phyloP scores from a whole-genome alignment of 2,329 filamentous ascomycete genomes.

The Cyclaneusma minus region DNA sequence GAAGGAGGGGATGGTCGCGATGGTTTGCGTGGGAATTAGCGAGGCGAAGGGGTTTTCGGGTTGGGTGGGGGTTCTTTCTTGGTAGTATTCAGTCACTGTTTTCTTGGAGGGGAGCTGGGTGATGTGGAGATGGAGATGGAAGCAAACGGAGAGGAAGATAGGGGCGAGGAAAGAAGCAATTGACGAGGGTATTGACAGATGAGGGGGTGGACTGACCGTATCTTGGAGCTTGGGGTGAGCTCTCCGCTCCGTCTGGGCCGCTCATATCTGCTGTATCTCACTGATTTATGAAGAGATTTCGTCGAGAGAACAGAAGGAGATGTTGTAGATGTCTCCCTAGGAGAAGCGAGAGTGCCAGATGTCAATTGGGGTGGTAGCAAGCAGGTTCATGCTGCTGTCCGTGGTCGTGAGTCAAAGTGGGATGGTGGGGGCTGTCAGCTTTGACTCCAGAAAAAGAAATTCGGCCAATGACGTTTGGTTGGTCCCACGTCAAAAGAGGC shows the following conservation, averaged over 20 bases:
- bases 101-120: slow-evolving; percentile 16
- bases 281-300: slow-evolving; percentile 2
- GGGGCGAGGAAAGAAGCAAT: no score
- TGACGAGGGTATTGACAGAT: no score
- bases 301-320: slow-evolving; percentile 1
- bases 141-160: slow-evolving; percentile 2
- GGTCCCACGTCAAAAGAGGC: no score
- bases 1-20: slow-evolving; percentile 77
- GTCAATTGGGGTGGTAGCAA: slow-evolving; percentile 1
- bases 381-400: slow-evolving; percentile 1
- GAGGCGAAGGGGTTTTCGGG: slow-evolving; percentile 82
- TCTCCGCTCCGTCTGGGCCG: slow-evolving; percentile 1
- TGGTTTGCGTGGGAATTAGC: slow-evolving; percentile 77
- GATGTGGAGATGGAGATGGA: slow-evolving; percentile 4
- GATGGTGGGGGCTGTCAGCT: no score
- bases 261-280: slow-evolving; percentile 1
- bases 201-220: no score
- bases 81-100: slow-evolving; percentile 43
- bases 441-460: no score
- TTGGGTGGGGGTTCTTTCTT: slow-evolving; percentile 53
- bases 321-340: slow-evolving; percentile 2
- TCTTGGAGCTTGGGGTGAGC: slow-evolving; percentile 1
- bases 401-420: no score
- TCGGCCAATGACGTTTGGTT: no score
- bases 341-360: slow-evolving; percentile 1